Base-by-base conservation (phyloP, 192 early-diverging fungal species). In the Coemansia umbellata region DNA sequence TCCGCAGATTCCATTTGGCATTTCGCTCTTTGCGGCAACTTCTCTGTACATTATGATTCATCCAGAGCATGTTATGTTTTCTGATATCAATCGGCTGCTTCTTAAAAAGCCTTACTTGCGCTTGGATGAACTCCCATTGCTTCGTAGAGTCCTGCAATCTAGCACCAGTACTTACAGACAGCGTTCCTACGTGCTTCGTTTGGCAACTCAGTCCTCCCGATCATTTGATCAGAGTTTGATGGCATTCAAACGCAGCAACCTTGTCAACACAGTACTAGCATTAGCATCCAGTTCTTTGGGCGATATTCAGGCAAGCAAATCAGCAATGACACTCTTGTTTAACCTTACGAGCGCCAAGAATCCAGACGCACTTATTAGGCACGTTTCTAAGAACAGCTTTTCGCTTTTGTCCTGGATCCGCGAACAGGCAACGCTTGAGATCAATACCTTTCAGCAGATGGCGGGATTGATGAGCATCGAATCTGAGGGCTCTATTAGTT, bases 41-140 rank as follows among this genome's bases (percentile, higher is more conserved):
- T 55, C 74, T 22, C 47, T 78, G 31, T 33, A 47, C 1, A 37
- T 59, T 15, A 50, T 61, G 60, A 37, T 72, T 44, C 74, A 53
- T 8, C 74, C 74, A 0, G 74, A 66, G 10, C 74, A 78, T 14
- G 35, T 40, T 40, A 65, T 78, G 59, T 78, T 58, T 37, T 36
- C 33, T 8, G 43, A 48, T 1, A 24, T 71, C 39, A 66, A 71
- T 33, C 58, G 52, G 7, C 50, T 67, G 17, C 45, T 78, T 8
- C 39, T 78, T 19, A 48, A 43, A 33, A 55, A 54, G 2, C 68
- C 74, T 4, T 66, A 31, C 27, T 21, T 78, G 52, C 42, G 48
- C 1, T 24, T 55, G 27, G 28, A n/a, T 37, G 60, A 66, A 6
- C 41, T 78, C 5, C 74, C 74, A 17, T 32, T 78, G 40, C 50